Evolutionary conservation across 768 basidiomycete genomes (phyloP), one percentile per base, ranked within the genome.

Genomic region (Brasilioporus rufonigricans): DNA sequence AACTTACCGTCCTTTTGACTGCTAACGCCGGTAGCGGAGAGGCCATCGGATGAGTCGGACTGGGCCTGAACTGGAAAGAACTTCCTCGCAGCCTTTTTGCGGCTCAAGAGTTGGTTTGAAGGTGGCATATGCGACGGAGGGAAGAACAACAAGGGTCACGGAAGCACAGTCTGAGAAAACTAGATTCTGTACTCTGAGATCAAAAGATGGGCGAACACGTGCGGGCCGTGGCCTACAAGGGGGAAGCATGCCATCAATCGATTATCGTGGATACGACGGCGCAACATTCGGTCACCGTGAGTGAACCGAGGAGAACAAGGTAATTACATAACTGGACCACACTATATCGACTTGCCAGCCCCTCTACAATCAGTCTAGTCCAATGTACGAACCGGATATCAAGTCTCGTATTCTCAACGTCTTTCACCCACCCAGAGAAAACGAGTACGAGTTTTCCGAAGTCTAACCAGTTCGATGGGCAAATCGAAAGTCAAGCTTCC

Each of bases 51-150:
- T 27, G 54, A 50, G 18, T 51, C 54, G 8, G 63, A 55, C 29
- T 18, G 23, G 18, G 10, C 27, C 35, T 57, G 18, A 14, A 5
- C 35, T 21, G 33, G 12, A 26, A 18, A 31, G 13, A 52, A 12
- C 43, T 58, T 66, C 39, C 65, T 61, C 14, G 63, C 65, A 14
- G 57, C 60, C 50, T 56, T 67, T 10, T 43, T 51, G 11, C 41
- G 26, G 19, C 4, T 31, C 43, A 16, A 39, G 41, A 52, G 31
- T 52, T 36, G 61, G 31, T 18, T 44, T 44, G 49, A 21, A 1
- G 26, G 56, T 45, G 50, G 56, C 61, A 66, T 66, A 14, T 33
- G 11, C 5, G 21, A 27, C n/a, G 7, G 19, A 36, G 18, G 10
- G 32, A 29, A 29, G 27, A 29, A 5, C 27, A 33, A 3, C 12